Conservation (phyloP, 345 rosid species). For the Fremontodendron californicum region DNA sequence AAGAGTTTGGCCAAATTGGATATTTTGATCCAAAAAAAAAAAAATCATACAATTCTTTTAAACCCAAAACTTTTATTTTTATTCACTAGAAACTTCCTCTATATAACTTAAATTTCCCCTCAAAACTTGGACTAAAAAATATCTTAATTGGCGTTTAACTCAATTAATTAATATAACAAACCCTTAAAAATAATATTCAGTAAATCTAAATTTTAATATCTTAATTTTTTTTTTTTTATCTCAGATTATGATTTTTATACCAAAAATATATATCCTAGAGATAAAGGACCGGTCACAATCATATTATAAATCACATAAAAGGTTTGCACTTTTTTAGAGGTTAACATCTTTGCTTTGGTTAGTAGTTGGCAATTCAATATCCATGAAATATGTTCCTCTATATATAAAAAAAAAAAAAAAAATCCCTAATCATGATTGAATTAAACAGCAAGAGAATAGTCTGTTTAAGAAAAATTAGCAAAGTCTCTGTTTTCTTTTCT, state of each 20-base stretch:
- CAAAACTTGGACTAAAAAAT: background rate
- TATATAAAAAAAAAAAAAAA: background rate
- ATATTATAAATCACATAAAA: background rate
- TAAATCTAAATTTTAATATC: no score
- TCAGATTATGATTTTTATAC: no score
- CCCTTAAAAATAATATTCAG: no score
- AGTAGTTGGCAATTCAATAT: constrained; percentile 24
- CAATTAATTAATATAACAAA: no score
- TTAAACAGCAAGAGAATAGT: background rate
- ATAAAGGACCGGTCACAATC: background rate
- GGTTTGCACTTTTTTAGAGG: background rate
- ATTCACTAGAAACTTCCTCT: background rate
- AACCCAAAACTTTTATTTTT: background rate
- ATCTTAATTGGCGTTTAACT: background rate
- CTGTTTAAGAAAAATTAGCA: background rate
- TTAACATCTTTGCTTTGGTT: constrained; percentile 7
- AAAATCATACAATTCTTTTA: background rate
- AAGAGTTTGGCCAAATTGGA: constrained; percentile 10
- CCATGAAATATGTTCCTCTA: constrained; percentile 1
- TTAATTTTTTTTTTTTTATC: no score
- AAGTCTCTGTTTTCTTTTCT: background rate
- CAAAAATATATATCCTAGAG: background rate
- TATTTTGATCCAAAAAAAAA: background rate
- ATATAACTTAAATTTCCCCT: background rate
- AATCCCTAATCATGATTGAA: background rate